Base-by-base conservation (phyloP, 2,329 filamentous ascomycete species). In the Fusarium tricinctum region DNA sequence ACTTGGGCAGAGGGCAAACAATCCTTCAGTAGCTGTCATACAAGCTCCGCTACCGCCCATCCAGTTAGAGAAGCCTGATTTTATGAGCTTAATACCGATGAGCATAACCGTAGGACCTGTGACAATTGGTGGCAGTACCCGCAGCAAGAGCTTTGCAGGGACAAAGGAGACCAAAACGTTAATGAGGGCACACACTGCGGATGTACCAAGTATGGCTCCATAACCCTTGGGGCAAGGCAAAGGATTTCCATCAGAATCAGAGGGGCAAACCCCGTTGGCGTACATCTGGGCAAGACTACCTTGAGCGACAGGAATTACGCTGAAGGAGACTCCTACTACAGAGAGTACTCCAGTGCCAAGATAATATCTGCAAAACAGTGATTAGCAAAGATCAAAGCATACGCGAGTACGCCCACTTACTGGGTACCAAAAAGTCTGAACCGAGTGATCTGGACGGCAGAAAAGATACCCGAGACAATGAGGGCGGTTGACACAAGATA, bases 251-350 rank as follows among this genome's bases (percentile, higher is more conserved):
- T 88, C 83, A 1, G 82, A 82, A 56, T 84, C 87, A 0, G 80
- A 81, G 2, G 86, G 85, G 66, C 89, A 91, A 75, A 85, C 91
- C 6, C 92, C 92, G 58, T 90, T 91, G 47, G 81, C 81, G 76
- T 95, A 95, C 91, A 94, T 95, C 75, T 95, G 91, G 3, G 82
- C 77, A 42, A 96, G 86, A 6, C 89, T 91, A 46, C 92, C 91
- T 32, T 85, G 86, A 2, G 92, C 77, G 12, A 79, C 75, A 4
- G 77, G 76, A 17, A 79, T 78, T 14, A 75, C 75, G 30, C 69
- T 76, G 45, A 79, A 79, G 15, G 75, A 78, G 40, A 78, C 74
- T 75, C 95, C 95, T 0, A 91, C 92, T 17, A 93, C 93, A 0
- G 91, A 93, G 59, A 96, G 89, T 23, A 96, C 80, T 4, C 93